These are phyloP conservation scores for Mycena albidolilacea DNA, from an alignment of 768 basidiomycete species.

Conservation along the genomic window DNA sequence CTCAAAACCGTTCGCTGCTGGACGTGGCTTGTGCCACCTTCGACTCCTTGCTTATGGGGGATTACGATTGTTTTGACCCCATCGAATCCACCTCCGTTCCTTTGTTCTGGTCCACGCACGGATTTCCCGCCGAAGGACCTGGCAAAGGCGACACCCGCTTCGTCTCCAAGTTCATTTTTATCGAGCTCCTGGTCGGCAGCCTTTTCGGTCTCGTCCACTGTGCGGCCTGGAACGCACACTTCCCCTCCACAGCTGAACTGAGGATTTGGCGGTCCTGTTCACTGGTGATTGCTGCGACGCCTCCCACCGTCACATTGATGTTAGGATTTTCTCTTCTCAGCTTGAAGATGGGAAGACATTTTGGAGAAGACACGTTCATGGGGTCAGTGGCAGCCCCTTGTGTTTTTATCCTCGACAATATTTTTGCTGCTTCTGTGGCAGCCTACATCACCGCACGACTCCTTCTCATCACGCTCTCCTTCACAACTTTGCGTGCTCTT, in stretches of 20 bases:
- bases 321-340: neutral
- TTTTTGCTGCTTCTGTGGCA: no score
- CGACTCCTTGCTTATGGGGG: neutral
- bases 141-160: neutral
- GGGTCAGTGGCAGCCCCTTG: no score
- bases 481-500: neutral
- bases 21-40: neutral
- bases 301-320: neutral
- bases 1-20: neutral
- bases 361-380: neutral
- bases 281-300: neutral
- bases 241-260: neutral
- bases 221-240: neutral
- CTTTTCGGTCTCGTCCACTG: neutral
- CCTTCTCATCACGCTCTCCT: neutral
- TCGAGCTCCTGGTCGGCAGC: neutral
- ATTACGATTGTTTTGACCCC: neutral
- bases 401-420: no score
- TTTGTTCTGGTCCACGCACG: neutral
- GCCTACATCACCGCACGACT: neutral
- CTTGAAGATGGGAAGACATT: neutral
- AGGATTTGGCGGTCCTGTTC: neutral
- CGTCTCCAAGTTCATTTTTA: neutral
- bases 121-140: no score
- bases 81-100: neutral